Conservation (phyloP, 495 filamentous ascomycete genomes). For the Beverwykella pulmonaria region DNA sequence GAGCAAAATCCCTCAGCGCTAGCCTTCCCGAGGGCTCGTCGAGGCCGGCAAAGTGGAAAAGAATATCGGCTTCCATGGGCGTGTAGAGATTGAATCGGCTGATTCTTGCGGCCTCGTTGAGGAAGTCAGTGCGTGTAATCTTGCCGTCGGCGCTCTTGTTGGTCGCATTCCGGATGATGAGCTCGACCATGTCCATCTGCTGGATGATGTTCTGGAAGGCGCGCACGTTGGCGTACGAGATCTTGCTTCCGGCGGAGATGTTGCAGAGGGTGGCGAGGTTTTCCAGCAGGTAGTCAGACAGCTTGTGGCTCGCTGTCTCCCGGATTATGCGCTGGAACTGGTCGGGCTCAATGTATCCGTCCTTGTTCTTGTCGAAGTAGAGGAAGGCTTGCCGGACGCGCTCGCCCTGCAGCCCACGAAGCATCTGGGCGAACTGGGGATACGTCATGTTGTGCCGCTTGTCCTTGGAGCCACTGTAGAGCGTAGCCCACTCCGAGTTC, state of each 20-base stretch:
- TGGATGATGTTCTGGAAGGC: conserved; percentile 96
- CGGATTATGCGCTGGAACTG: conserved; percentile 95
- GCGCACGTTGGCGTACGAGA: conserved; percentile 94
- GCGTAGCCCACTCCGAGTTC: conserved; percentile 94
- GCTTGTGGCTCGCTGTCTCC: conserved; percentile 92
- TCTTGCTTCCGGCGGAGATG: conserved; percentile 86
- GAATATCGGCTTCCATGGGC: conserved; percentile 97
- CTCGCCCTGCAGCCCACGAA: conserved; percentile 93
- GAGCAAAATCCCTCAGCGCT: conserved; percentile 82
- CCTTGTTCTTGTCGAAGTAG: conserved; percentile 84
- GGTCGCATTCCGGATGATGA: conserved; percentile 84
- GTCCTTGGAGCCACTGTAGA: conserved; percentile 86
- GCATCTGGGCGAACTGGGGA: conserved; percentile 96
- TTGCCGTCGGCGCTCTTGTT: conserved; percentile 83
- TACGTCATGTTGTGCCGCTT: conserved; percentile 89
- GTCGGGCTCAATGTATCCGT: conserved; percentile 95
- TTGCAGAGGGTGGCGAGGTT: conserved; percentile 94
- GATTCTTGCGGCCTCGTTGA: conserved; percentile 88
- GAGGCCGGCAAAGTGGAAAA: conserved; percentile 96
- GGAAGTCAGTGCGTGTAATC: conserved; percentile 90
- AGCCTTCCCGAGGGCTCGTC: conserved; percentile 85
- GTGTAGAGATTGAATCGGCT: conserved; percentile 94
- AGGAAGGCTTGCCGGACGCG: conserved; percentile 93
- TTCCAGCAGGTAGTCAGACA: conserved; percentile 93
- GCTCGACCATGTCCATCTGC: conserved; percentile 96